Evolutionary conservation across 305 asterid species (phyloP).

Genomic region (Solanum aculeatissimum): DNA sequence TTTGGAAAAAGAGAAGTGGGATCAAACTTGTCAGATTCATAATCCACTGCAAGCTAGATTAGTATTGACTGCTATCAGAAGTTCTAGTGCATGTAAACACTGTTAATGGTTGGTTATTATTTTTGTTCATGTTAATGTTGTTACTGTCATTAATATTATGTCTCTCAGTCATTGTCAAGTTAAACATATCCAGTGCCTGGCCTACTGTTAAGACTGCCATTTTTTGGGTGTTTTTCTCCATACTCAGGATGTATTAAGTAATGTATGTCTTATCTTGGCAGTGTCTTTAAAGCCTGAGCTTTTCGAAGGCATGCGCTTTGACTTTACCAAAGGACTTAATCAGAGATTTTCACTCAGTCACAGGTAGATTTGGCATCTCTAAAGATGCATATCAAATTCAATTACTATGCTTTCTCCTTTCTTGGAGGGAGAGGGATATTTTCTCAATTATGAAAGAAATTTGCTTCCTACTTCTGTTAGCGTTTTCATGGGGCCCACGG

Average conservation of each 20-base stretch:
- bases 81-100: not conserved
- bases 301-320: conserved; percentile 95
- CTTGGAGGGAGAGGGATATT: not conserved
- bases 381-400: not conserved
- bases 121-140: not conserved
- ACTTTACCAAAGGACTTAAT: conserved; percentile 83
- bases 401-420: not conserved
- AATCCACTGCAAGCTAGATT: not conserved
- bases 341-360: conserved; percentile 85
- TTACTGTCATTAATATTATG: not conserved
- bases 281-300: conserved; percentile 97
- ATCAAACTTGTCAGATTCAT: not conserved
- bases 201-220: not conserved
- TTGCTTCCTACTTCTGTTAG: conserved; percentile 13
- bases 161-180: not conserved
- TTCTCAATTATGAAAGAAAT: not conserved
- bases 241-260: not conserved
- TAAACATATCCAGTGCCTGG: not conserved
- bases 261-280: conserved; percentile 22
- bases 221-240: not conserved
- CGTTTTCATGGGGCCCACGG: conserved; percentile 90
- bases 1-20: not conserved
- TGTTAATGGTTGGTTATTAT: not conserved
- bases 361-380: conserved; percentile 35
- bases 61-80: not conserved